Conservation (phyloP, 768 basidiomycete genomes). For the Kwoniella sp. region DNA sequence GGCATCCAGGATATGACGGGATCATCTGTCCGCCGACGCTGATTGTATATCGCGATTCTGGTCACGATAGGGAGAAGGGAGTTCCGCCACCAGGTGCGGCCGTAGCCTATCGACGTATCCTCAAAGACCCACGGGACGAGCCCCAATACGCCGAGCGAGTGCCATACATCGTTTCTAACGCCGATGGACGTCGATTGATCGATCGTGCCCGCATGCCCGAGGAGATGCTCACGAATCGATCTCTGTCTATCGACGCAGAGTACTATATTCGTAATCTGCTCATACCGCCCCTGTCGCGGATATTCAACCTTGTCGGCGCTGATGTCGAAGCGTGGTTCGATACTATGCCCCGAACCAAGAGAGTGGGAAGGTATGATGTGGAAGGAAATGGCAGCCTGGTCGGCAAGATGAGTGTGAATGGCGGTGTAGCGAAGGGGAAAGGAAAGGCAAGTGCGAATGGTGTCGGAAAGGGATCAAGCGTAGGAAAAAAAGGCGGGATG, state of each 20-base stretch:
- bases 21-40: neutral
- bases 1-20: neutral
- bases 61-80: conserved; percentile 67
- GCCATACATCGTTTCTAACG: conserved; percentile 78
- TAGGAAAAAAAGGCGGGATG: conserved; percentile 26
- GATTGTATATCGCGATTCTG: neutral
- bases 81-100: conserved; percentile 90
- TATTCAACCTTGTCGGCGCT: conserved; percentile 88
- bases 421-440: conserved; percentile 9
- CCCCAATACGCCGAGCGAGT: conserved; percentile 91
- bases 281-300: conserved; percentile 84
- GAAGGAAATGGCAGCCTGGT: conserved; percentile 10
- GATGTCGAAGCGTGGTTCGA: conserved; percentile 84
- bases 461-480: neutral
- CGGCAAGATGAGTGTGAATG: conserved; percentile 4
- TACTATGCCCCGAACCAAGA: conserved; percentile 73
- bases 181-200: conserved; percentile 67
- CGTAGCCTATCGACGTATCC: conserved; percentile 75
- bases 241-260: conserved; percentile 74
- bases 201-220: conserved; percentile 75
- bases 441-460: conserved; percentile 57
- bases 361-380: conserved; percentile 56
- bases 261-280: conserved; percentile 88
- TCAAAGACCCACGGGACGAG: conserved; percentile 77
- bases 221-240: conserved; percentile 65